These are phyloP conservation scores for Alternaria sp. DNA, from an alignment of 2,329 filamentous ascomycete genomes.

Conservation along the genomic window DNA sequence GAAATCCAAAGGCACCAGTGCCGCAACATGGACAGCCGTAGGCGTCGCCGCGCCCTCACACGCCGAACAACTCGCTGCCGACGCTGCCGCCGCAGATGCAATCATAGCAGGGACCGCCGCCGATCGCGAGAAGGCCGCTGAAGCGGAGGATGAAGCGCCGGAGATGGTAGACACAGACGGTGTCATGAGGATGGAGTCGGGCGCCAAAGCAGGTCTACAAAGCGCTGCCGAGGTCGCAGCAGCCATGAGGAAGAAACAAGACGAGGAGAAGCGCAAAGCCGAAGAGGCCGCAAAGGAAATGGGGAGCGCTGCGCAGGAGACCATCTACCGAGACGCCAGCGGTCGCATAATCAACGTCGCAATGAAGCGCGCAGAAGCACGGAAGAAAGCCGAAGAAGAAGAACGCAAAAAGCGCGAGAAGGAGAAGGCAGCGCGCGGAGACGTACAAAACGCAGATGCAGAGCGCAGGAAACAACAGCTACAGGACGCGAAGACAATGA, in stretches of 20 bases:
- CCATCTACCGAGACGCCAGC: slow-evolving; percentile 93
- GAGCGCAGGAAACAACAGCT: slow-evolving; percentile 70
- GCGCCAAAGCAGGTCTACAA: slow-evolving; percentile 86
- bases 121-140: slow-evolving; percentile 60
- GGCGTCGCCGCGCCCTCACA: slow-evolving; percentile 59
- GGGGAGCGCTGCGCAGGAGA: slow-evolving; percentile 63
- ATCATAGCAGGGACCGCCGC: slow-evolving; percentile 76
- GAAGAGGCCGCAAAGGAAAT: slow-evolving; percentile 47
- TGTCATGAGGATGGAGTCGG: slow-evolving; percentile 77
- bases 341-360: slow-evolving; percentile 92
- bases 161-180: slow-evolving; percentile 46
- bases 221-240: slow-evolving; percentile 74
- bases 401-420: slow-evolving; percentile 68
- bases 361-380: slow-evolving; percentile 86
- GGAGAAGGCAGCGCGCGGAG: slow-evolving; percentile 76
- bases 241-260: slow-evolving; percentile 66
- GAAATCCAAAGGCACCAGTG: slow-evolving; percentile 51
- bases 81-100: slow-evolving; percentile 74
- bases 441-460: slow-evolving; percentile 78
- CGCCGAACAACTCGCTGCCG: slow-evolving; percentile 69
- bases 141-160: slow-evolving; percentile 54
- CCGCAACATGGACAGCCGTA: slow-evolving; percentile 71
- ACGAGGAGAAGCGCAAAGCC: slow-evolving; percentile 63
- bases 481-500: slow-evolving; percentile 82
- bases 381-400: slow-evolving; percentile 77